Base-by-base conservation (phyloP, 257 asterid species). In the Fraxinus anomala region DNA sequence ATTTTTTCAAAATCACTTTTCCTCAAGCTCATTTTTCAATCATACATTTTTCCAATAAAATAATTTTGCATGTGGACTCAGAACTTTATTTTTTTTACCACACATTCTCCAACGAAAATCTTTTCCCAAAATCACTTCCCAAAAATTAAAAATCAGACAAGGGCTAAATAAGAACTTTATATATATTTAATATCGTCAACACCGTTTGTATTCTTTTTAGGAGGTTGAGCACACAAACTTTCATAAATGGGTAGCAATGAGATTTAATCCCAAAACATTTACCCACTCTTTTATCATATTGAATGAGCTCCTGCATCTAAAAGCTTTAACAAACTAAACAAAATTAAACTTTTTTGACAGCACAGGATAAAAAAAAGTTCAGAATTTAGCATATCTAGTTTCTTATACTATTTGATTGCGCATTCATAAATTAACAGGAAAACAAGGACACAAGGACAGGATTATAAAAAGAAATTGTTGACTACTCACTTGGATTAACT, bases 401-500 rank as follows among this genome's bases (percentile, higher is more conserved):
- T 56, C n/a, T 47, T 51, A 7, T 54, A n/a, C 21, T 56, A 56
- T n/a, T 56, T n/a, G 26, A 56, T n/a, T n/a, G 67, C 14, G 21
- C 28, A 59, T 21, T n/a, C 67, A 10, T 59, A 59, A 59, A 59
- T 21, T 59, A 59, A 7, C 31, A 59, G 1, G 67, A 21, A 23
- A 56, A 56, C 28, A 23, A 56, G 13, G 12, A 40, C 47, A 71
- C 30, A 10, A 59, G 14, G 13, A 40, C 49, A 40, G 37, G 5
- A 39, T 31, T 37, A 33, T 28, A 61, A 76, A 44, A 8, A 76
- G 49, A 75, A 74, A 17, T 7, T 71, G 6, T 37, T 17, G 72
- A 85, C 63, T 44, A 77, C 95, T 88, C 82, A 94, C 98, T 81
- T 68, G 97, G 92, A 72, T 82, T 80, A 42, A 94, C 95, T 16